These are phyloP conservation scores for Arachnopeziza araneosa DNA, from an alignment of 2,329 filamentous ascomycete species.

Conservation along the genomic window DNA sequence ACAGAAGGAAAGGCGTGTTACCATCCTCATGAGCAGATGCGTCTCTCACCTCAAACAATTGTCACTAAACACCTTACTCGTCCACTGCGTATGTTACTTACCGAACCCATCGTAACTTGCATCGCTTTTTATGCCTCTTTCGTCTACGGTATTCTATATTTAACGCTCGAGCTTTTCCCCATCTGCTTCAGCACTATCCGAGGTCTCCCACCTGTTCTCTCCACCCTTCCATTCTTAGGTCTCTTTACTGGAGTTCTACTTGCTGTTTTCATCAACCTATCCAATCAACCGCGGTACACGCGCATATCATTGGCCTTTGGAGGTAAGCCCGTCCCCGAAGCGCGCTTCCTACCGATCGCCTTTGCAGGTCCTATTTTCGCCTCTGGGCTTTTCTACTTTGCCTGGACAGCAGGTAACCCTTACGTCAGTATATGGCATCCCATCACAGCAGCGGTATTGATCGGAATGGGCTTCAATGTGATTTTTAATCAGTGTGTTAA, in stretches of 20 bases:
- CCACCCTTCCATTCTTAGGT: constrained; percentile 37
- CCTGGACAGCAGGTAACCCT: too few species aligned
- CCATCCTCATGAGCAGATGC: background rate
- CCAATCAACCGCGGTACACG: constrained; percentile 11
- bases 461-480: constrained; percentile 58
- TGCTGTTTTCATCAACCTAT: constrained; percentile 31
- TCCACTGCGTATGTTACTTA: background rate
- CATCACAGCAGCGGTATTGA: constrained; percentile 24
- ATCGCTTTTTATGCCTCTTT: constrained; percentile 38
- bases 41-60: background rate
- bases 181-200: constrained; percentile 41
- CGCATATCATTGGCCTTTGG: constrained; percentile 31
- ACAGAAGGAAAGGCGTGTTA: constrained; percentile 12
- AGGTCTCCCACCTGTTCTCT: constrained; percentile 34
- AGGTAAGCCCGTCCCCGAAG: constrained; percentile 39
- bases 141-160: constrained; percentile 17
- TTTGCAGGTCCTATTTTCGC: constrained; percentile 36
- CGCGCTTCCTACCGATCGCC: constrained; percentile 43
- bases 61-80: too few species aligned
- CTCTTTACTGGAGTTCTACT: constrained; percentile 35
- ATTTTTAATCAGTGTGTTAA: constrained; percentile 61
- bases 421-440: background rate
- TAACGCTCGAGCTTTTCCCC: constrained; percentile 37
- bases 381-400: constrained; percentile 27
- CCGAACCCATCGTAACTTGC: constrained; percentile 60